These are phyloP conservation scores for Pseudogymnoascus sp. DNA, from an alignment of 2,329 filamentous ascomycete genomes.

Conservation along the genomic window DNA sequence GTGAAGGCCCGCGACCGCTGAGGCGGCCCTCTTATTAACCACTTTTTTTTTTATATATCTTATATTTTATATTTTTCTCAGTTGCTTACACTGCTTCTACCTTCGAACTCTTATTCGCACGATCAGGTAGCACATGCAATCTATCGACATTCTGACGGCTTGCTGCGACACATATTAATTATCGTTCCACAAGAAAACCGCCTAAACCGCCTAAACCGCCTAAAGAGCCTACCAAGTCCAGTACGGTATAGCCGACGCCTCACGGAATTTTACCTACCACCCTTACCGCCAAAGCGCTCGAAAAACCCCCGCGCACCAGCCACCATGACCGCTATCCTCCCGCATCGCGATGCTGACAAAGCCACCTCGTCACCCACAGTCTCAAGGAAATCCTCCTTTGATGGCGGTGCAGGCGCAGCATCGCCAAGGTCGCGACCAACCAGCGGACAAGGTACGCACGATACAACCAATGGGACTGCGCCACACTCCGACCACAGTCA, in stretches of 20 bases:
- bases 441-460: neutral
- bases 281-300: neutral
- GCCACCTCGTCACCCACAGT: neutral
- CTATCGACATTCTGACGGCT: neutral
- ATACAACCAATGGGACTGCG: slow-evolving; percentile 16
- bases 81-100: neutral
- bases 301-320: neutral
- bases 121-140: neutral
- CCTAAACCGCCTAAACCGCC: neutral
- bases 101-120: neutral
- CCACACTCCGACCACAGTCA: slow-evolving; percentile 23
- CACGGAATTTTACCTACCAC: neutral
- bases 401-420: neutral
- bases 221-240: neutral
- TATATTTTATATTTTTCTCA: neutral
- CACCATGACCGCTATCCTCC: neutral
- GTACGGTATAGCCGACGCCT: neutral
- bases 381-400: neutral
- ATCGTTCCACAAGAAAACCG: neutral
- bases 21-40: neutral
- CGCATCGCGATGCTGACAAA: neutral
- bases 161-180: neutral
- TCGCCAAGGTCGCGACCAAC: neutral
- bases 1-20: neutral
- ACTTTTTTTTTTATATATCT: neutral